Percentiles rank a stretch among this genome's conserved stretches.
Evolutionary conservation across 164 flowering plant genomes (phyloP).

Genomic region (Chloranthus sessilifolius): DNA sequence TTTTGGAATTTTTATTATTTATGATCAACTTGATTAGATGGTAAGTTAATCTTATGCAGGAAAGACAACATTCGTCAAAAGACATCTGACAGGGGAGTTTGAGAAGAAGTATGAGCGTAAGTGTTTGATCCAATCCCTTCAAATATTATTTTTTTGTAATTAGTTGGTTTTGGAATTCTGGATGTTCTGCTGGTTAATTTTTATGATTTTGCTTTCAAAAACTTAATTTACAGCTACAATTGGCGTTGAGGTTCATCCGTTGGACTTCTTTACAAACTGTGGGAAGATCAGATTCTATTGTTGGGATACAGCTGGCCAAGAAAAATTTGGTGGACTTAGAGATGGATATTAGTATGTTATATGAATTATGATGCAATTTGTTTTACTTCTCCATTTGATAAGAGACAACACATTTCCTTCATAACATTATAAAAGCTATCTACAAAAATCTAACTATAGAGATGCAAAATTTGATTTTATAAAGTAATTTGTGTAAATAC

Average conservation of each 20-base stretch:
- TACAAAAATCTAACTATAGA: too few relatives aligned
- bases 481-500: too few relatives aligned
- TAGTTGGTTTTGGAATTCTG: neutral
- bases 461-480: too few relatives aligned
- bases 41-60: conserved; percentile 36
- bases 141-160: neutral
- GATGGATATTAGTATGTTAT: conserved; percentile 81
- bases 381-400: too few relatives aligned
- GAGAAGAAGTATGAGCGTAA: conserved; percentile 89
- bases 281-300: conserved; percentile 71
- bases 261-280: conserved; percentile 78
- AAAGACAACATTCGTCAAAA: conserved; percentile 75
- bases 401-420: too few relatives aligned
- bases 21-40: neutral
- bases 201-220: neutral
- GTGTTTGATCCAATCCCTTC: conserved; percentile 8
- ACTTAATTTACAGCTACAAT: conserved; percentile 67
- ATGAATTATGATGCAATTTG: too few relatives aligned
- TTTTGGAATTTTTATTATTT: neutral
- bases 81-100: conserved; percentile 86
- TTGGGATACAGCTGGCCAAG: conserved; percentile 90
- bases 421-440: too few relatives aligned
- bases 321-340: conserved; percentile 77
- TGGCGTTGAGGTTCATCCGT: conserved; percentile 88
- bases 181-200: neutral